Percentiles rank a stretch among this genome's conserved stretches.
Evolutionary conservation across 495 filamentous ascomycete species (phyloP).

Genomic region (Daldinia loculata): DNA sequence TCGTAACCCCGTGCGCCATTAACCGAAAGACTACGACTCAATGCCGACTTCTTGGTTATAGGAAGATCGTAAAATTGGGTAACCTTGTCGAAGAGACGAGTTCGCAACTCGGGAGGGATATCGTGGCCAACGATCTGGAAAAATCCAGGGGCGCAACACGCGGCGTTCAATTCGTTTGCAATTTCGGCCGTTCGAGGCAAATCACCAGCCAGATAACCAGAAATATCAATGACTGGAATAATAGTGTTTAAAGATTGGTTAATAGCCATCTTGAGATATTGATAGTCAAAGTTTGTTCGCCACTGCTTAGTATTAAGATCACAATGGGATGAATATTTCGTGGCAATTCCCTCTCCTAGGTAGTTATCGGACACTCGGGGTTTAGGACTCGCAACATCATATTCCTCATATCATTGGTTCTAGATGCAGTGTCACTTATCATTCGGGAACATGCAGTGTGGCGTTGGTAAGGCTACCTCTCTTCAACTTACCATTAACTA

Average conservation of each 20-base stretch:
- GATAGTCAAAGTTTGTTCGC: not conserved
- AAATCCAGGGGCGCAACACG: conserved; percentile 63
- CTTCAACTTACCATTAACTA: too few relatives aligned
- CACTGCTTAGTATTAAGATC: not conserved
- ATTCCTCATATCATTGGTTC: not conserved
- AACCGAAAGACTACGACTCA: conserved; percentile 30
- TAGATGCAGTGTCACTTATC: too few relatives aligned
- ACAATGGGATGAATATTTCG: not conserved
- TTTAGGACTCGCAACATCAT: too few relatives aligned
- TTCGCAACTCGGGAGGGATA: conserved; percentile 49
- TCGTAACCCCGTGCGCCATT: conserved; percentile 43
- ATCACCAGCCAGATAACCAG: conserved; percentile 35
- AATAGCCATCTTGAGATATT: conserved; percentile 12
- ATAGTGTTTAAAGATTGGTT: conserved; percentile 2
- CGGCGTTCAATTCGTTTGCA: conserved; percentile 50
- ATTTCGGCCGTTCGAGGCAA: conserved; percentile 26
- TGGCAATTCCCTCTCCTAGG: not conserved
- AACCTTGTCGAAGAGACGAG: conserved; percentile 24
- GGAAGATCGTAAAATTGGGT: conserved; percentile 40
- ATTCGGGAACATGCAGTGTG: not conserved
- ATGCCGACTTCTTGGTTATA: conserved; percentile 17
- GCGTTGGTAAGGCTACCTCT: not conserved
- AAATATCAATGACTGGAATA: conserved; percentile 45
- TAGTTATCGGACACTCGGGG: not conserved
- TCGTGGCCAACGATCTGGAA: conserved; percentile 61